phyloP scores from a whole-genome alignment of 2,329 filamentous ascomycete species.

The Diaporthe sp. region DNA sequence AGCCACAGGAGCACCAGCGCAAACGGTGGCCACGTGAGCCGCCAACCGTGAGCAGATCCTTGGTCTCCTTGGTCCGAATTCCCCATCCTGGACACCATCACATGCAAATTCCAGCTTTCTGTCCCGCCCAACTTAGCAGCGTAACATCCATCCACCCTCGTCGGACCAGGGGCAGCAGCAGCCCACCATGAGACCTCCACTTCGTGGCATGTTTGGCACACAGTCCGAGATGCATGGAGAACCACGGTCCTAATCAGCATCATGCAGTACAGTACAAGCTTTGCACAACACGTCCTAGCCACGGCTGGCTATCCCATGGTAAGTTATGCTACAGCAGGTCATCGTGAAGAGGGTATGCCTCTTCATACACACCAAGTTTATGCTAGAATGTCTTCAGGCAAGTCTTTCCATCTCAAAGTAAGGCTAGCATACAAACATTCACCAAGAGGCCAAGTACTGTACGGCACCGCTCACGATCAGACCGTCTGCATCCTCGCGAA shows the following conservation, averaged over 20 bases:
- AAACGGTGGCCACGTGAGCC: constrained; percentile 30
- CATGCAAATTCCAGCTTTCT: constrained; percentile 31
- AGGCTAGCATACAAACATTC: no score
- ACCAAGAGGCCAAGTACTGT: no score
- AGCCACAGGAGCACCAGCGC: constrained; percentile 15
- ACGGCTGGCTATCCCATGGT: not conserved
- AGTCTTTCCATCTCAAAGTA: no score
- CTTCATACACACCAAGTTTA: not conserved
- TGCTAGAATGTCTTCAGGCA: no score
- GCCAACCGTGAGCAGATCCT: not conserved
- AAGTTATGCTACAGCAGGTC: not conserved
- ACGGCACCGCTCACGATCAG: not conserved
- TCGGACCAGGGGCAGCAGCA: not conserved
- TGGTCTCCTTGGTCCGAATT: not conserved
- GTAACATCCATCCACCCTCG: constrained; percentile 11
- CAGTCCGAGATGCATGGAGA: not conserved
- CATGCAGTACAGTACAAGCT: not conserved
- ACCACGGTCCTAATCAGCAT: not conserved
- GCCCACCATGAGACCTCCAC: not conserved
- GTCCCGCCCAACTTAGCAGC: not conserved
- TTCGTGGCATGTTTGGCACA: not conserved
- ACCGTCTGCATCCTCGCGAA: not conserved
- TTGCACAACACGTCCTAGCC: not conserved
- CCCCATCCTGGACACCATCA: constrained; percentile 30
- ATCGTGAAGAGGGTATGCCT: not conserved